Evolutionary conservation across 768 basidiomycete genomes (phyloP).

Genomic region (Artomyces pyxidatus): DNA sequence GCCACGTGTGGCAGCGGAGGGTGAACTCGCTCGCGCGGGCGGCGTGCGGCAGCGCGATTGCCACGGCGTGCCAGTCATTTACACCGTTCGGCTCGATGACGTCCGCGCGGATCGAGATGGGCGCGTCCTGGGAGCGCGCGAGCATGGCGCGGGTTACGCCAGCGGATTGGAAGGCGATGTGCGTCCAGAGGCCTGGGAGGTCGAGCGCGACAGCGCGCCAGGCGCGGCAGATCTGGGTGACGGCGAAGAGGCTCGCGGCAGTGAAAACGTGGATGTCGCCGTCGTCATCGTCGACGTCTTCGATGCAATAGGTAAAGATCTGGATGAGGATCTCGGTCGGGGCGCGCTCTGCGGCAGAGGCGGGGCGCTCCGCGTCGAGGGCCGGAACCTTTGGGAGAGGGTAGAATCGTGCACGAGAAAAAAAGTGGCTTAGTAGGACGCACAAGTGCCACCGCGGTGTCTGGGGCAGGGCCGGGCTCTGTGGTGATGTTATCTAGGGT

Average conservation of each 20-base stretch:
- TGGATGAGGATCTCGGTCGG: constrained; percentile 16
- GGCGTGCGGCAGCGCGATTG: constrained; percentile 11
- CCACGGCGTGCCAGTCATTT: constrained; percentile 2
- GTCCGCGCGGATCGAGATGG: constrained; percentile 12
- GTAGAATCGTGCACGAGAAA: too few relatives aligned
- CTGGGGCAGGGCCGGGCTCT: too few relatives aligned
- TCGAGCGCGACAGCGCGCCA: constrained; percentile 15
- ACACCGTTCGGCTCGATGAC: constrained; percentile 6
- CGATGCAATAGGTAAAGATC: constrained; percentile 12
- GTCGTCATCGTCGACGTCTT: constrained; percentile 6
- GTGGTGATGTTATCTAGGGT: too few relatives aligned
- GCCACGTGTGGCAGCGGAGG: constrained; percentile 8
- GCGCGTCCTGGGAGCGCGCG: constrained; percentile 12
- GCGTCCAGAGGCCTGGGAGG: constrained; percentile 13
- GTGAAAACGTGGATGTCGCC: constrained; percentile 5
- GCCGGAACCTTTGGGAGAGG: too few relatives aligned
- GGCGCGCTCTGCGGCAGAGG: not conserved
- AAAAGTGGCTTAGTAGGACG: too few relatives aligned
- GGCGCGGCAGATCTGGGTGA: constrained; percentile 14
- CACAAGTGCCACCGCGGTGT: too few relatives aligned
- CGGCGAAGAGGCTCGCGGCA: constrained; percentile 7
- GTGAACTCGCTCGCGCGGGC: constrained; percentile 14
- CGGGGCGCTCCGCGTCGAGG: too few relatives aligned
- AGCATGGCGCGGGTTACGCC: constrained; percentile 14
- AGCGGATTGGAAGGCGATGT: constrained; percentile 13